These are phyloP conservation scores for Xanthoconium stramineum DNA, from an alignment of 768 basidiomycete genomes.

Conservation along the genomic window DNA sequence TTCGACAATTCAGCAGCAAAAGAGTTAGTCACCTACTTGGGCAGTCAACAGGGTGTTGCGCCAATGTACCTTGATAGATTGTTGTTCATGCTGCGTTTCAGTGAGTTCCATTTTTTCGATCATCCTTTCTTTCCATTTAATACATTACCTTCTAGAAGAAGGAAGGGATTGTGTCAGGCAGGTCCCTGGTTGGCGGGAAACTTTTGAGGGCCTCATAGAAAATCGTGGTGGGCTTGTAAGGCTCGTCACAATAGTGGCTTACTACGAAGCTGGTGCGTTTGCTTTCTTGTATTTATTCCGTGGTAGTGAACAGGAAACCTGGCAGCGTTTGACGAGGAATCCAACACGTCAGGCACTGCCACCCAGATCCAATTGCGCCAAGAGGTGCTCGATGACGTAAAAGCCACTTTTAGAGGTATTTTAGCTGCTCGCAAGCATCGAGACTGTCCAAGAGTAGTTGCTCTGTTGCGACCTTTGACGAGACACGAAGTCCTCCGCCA, in stretches of 20 bases:
- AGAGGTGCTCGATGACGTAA: constrained; percentile 10
- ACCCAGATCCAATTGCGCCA: not conserved
- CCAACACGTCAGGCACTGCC: not conserved
- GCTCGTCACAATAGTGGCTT: constrained; percentile 22
- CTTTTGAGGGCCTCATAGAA: constrained; percentile 11
- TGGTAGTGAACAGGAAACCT: constrained; percentile 1
- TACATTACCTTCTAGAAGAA: constrained; percentile 6
- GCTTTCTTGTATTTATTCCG: not conserved
- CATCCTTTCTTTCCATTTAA: not conserved
- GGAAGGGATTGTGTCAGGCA: constrained; percentile 19
- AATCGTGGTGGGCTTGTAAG: constrained; percentile 12
- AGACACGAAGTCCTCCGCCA: constrained; percentile 14
- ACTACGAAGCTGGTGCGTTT: constrained; percentile 19
- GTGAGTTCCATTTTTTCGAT: constrained; percentile 7
- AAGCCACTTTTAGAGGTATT: constrained; percentile 9
- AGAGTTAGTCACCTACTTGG: constrained; percentile 8
- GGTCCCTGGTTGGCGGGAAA: constrained; percentile 9
- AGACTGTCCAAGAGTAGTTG: constrained; percentile 18
- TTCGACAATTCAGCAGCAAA: constrained; percentile 19
- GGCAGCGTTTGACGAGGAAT: too few relatives aligned
- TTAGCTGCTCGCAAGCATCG: constrained; percentile 13
- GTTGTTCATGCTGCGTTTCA: constrained; percentile 20
- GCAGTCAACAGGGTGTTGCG: constrained; percentile 6
- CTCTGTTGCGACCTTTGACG: constrained; percentile 21
- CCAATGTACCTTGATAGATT: constrained; percentile 4